Conservation (phyloP, 139 green algal species). For the Coelastrella sp. region DNA sequence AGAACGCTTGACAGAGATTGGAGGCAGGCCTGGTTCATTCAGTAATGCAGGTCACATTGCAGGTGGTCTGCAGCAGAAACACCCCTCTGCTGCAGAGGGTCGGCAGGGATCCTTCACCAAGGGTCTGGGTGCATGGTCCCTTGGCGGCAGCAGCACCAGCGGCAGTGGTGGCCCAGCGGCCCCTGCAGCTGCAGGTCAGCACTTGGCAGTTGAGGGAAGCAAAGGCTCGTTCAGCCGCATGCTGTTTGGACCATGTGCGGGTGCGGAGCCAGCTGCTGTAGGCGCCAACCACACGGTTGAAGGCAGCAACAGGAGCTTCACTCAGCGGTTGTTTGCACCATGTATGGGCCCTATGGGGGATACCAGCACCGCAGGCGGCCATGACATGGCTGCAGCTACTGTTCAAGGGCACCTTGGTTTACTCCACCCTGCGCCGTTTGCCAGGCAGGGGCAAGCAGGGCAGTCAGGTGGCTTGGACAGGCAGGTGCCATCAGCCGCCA, state of each 20-base stretch:
- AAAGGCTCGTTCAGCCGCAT: background rate
- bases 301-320: background rate
- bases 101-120: background rate
- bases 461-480: background rate
- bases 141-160: background rate
- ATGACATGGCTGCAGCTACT: background rate
- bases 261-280: background rate
- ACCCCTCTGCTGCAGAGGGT: background rate
- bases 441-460: background rate
- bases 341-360: background rate
- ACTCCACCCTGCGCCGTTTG: background rate
- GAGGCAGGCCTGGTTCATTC: background rate
- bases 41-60: background rate
- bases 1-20: background rate
- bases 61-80: background rate
- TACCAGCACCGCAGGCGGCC: background rate
- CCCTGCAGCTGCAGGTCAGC: background rate
- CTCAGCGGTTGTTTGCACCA: background rate
- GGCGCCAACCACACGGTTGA: background rate
- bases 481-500: background rate
- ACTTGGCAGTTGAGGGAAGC: conserved; percentile 12
- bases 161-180: background rate
- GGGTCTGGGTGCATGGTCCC: background rate
- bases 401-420: background rate
- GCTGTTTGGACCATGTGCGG: background rate